Percentiles rank a stretch among this genome's conserved stretches.
Evolutionary conservation across 805 yeast genomes (phyloP).

Genomic region (Blastobotrys attinorum): DNA sequence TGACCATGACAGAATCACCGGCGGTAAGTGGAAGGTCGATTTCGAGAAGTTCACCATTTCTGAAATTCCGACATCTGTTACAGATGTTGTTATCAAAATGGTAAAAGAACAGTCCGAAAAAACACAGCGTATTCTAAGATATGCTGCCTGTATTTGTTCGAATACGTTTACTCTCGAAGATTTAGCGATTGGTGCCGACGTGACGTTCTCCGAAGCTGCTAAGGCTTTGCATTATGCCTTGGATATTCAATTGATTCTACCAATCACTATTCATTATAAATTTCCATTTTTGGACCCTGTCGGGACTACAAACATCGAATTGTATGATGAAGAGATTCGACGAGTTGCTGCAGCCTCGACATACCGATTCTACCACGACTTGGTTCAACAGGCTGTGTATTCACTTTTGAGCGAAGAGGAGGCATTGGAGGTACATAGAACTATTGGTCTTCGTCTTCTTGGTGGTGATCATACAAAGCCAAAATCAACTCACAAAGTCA

Average conservation of each 20-base stretch:
- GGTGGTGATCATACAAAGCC: slow-evolving; percentile 19
- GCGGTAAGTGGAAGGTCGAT: slow-evolving; percentile 19
- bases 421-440: slow-evolving; percentile 29
- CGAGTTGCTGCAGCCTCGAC: slow-evolving; percentile 29
- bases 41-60: slow-evolving; percentile 11
- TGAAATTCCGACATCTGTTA: slow-evolving; percentile 10
- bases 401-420: slow-evolving; percentile 25
- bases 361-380: slow-evolving; percentile 37
- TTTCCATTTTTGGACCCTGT: slow-evolving; percentile 38
- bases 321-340: slow-evolving; percentile 29
- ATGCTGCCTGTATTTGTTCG: slow-evolving; percentile 37
- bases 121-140: slow-evolving; percentile 29
- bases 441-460: slow-evolving; percentile 37
- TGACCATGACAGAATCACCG: slow-evolving; percentile 8
- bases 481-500: slow-evolving; percentile 22
- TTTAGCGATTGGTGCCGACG: slow-evolving; percentile 32
- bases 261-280: slow-evolving; percentile 38
- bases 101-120: slow-evolving; percentile 18
- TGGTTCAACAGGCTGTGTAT: slow-evolving; percentile 30
- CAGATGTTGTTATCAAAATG: slow-evolving; percentile 16
- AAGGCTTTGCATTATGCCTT: slow-evolving; percentile 30
- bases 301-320: slow-evolving; percentile 22
- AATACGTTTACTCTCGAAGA: slow-evolving; percentile 32
- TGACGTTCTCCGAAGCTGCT: slow-evolving; percentile 29
- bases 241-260: slow-evolving; percentile 30